phyloP scores from a whole-genome alignment of 2,329 filamentous ascomycete genomes.

The Geosmithia morbida region DNA sequence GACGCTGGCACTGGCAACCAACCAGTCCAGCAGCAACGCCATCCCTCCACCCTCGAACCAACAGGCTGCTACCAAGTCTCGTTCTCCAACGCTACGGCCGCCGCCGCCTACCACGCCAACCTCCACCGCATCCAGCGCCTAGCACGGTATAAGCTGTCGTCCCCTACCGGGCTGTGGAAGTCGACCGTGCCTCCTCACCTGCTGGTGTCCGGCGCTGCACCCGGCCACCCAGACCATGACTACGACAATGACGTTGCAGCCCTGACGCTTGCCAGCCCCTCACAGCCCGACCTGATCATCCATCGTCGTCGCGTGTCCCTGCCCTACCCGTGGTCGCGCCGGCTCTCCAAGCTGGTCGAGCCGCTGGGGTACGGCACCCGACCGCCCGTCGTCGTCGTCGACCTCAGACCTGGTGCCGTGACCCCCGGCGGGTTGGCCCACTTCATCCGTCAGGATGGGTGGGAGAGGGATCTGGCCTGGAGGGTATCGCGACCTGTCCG shows the following conservation, averaged over 20 bases:
- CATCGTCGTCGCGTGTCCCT: neutral
- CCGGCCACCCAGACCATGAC: neutral
- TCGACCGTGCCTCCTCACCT: constrained; percentile 12
- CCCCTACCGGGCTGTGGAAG: constrained; percentile 14
- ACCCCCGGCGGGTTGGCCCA: neutral
- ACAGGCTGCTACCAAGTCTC: constrained; percentile 54
- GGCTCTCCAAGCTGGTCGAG: neutral
- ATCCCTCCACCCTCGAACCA: constrained; percentile 47
- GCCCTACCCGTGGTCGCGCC: neutral
- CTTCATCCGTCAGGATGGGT: constrained; percentile 1
- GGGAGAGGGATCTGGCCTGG: neutral
- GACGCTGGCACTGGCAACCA: too few relatives aligned
- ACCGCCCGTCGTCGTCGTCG: constrained; percentile 14
- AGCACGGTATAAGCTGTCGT: constrained; percentile 13
- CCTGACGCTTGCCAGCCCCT: constrained; percentile 11
- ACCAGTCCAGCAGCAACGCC: constrained; percentile 47
- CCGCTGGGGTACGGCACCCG: constrained; percentile 7
- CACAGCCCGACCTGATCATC: neutral
- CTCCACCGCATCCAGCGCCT: constrained; percentile 18
- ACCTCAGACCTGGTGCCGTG: constrained; percentile 9
- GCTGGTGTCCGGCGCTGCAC: constrained; percentile 1
- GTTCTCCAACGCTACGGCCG: constrained; percentile 46
- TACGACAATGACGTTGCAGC: neutral
- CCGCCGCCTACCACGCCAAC: constrained; percentile 39
- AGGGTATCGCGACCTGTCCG: neutral